Conservation (phyloP, 1,284 basidiomycete genomes). For the Ganoderma resinaceum region DNA sequence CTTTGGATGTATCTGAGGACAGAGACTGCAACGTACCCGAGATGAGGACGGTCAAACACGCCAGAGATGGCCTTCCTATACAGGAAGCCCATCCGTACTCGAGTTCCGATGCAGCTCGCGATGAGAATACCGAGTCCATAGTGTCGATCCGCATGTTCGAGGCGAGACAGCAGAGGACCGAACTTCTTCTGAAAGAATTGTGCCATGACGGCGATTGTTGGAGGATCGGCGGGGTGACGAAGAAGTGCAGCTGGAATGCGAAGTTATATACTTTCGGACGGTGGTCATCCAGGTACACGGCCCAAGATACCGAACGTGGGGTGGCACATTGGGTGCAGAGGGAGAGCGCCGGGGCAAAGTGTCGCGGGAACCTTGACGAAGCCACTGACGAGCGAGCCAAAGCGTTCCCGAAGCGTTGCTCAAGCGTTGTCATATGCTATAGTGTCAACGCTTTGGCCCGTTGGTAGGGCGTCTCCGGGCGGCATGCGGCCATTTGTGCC, state of each 20-base stretch:
- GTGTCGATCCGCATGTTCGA: conserved; percentile 4
- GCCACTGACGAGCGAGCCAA: conserved; percentile 1
- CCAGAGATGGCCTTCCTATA: not conserved
- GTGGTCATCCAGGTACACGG: not conserved
- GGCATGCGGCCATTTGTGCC: not conserved
- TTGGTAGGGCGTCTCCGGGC: not conserved
- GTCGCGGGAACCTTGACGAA: not conserved
- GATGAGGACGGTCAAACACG: not conserved
- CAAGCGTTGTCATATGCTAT: not conserved
- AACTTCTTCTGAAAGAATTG: not conserved
- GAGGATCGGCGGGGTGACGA: not conserved
- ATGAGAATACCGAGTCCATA: conserved; percentile 18
- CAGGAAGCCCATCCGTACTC: conserved; percentile 1
- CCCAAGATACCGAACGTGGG: not conserved
- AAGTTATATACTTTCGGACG: not conserved
- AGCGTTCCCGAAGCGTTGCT: no score
- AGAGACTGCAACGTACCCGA: conserved; percentile 6
- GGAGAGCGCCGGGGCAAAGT: not conserved
- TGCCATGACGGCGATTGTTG: not conserved
- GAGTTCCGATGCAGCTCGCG: conserved; percentile 11
- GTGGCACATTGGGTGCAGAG: not conserved
- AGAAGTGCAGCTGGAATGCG: not conserved
- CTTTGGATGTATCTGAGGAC: not conserved
- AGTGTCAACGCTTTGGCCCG: not conserved
- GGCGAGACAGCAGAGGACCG: not conserved